phyloP scores from a whole-genome alignment of 192 early-diverging fungal species.

The Polychytrium aggregatum region DNA sequence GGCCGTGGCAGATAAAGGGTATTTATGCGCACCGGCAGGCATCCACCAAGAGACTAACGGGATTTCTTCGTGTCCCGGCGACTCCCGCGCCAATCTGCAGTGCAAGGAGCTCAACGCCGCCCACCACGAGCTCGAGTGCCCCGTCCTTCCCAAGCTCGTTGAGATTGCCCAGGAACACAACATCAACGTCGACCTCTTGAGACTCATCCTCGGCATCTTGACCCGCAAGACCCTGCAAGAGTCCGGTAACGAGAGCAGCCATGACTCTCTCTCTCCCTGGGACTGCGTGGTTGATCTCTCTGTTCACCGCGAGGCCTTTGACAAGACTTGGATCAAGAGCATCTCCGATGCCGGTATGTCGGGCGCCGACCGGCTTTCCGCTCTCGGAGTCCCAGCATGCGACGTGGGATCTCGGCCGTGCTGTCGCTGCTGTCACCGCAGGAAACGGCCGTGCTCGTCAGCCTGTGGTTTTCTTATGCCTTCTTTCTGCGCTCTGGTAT shows the following conservation, averaged over 20 bases:
- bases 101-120: slow-evolving; percentile 31
- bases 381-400: not conserved
- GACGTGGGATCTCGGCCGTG: not conserved
- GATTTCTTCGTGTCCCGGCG: too few species aligned
- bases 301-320: slow-evolving; percentile 16
- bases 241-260: slow-evolving; percentile 7
- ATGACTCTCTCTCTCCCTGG: slow-evolving; percentile 12
- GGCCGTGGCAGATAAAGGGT: too few species aligned
- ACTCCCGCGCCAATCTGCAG: too few species aligned
- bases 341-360: slow-evolving; percentile 7
- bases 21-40: too few species aligned
- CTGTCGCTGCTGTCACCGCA: too few species aligned
- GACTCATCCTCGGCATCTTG: slow-evolving; percentile 15
- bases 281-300: slow-evolving; percentile 13
- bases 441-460: too few species aligned
- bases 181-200: slow-evolving; percentile 20
- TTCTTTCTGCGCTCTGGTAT: too few species aligned
- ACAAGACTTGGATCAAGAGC: slow-evolving; percentile 20
- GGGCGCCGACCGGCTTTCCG: not conserved
- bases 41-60: too few species aligned
- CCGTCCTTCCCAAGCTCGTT: slow-evolving; percentile 10
- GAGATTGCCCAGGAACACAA: slow-evolving; percentile 17
- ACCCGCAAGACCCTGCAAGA: slow-evolving; percentile 10
- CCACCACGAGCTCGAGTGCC: slow-evolving; percentile 20
- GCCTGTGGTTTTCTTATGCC: too few species aligned